Conservation (phyloP, 495 filamentous ascomycete species). For the Lophium mytilinum region DNA sequence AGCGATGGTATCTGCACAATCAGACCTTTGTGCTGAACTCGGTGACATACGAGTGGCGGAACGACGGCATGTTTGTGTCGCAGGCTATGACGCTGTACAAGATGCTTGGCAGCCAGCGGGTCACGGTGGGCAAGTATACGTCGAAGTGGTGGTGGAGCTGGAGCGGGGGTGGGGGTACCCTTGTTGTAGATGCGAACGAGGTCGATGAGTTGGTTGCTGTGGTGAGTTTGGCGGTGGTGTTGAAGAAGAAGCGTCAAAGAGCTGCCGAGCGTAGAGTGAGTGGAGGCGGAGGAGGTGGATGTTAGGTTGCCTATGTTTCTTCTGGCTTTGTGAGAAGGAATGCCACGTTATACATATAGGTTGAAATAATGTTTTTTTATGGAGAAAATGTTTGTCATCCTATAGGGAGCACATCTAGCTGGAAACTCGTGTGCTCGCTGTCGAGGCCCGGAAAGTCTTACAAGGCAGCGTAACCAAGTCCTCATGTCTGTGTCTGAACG, state of each 20-base stretch:
- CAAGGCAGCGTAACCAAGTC: too few relatives aligned
- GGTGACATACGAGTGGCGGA: constrained; percentile 6
- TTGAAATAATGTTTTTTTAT: too few relatives aligned
- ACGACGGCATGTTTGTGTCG: constrained; percentile 6
- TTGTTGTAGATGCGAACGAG: constrained; percentile 20
- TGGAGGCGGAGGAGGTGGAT: neutral
- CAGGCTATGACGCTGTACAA: constrained; percentile 17
- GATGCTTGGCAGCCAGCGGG: constrained; percentile 6
- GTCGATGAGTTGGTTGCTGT: constrained; percentile 15
- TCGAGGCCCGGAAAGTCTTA: too few relatives aligned
- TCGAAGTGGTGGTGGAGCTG: constrained; percentile 20
- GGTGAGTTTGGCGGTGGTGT: constrained; percentile 13
- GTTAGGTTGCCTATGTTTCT: too few relatives aligned
- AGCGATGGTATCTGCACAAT: constrained; percentile 11
- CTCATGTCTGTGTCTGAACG: too few relatives aligned
- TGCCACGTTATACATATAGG: too few relatives aligned
- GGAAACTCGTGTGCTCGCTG: too few relatives aligned
- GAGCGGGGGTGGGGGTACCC: constrained; percentile 14
- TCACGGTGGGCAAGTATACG: constrained; percentile 19
- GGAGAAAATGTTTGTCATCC: too few relatives aligned
- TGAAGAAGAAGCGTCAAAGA: constrained; percentile 26
- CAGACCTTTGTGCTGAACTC: constrained; percentile 13
- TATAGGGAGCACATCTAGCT: too few relatives aligned
- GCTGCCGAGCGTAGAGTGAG: constrained; percentile 9
- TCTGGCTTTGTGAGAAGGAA: too few relatives aligned